phyloP scores from a whole-genome alignment of 208 protist genomes.

The Leptomonas pyrrhocoris region DNA sequence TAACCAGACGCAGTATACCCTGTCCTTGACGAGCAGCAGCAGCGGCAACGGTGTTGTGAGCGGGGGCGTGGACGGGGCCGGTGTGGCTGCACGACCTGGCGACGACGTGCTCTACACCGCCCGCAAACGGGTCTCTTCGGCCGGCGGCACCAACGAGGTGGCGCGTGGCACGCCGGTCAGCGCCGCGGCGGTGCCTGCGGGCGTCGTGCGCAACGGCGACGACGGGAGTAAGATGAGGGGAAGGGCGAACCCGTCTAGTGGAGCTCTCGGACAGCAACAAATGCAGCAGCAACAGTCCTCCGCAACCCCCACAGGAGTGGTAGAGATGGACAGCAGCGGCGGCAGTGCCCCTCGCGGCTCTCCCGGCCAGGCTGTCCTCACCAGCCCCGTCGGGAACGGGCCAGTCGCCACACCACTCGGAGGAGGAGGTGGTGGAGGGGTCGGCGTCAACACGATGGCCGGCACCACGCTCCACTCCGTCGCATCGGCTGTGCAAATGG shows the following conservation, averaged over 20 bases:
- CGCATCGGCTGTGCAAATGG: no score
- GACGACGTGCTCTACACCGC: constrained; percentile 42
- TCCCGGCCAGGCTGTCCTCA: constrained; percentile 2
- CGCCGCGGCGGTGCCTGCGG: background rate
- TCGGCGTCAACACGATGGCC: no score
- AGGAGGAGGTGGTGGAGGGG: no score
- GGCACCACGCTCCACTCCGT: no score
- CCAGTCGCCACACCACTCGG: background rate
- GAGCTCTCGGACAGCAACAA: background rate
- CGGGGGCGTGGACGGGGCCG: background rate
- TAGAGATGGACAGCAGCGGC: background rate
- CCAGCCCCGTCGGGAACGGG: background rate
- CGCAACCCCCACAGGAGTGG: background rate
- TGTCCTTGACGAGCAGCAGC: constrained; percentile 27
- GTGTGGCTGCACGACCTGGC: background rate
- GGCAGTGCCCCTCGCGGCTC: background rate
- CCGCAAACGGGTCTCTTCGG: constrained; percentile 15
- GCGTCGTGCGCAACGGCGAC: background rate
- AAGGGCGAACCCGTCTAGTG: background rate
- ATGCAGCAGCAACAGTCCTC: background rate
- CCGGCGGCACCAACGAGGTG: background rate
- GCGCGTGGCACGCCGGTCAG: background rate
- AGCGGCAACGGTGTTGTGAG: no score
- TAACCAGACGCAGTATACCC: constrained; percentile 36
- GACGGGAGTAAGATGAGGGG: background rate